phyloP scores from a whole-genome alignment of 1,284 basidiomycete genomes.

The Cryptococcus sp. region DNA sequence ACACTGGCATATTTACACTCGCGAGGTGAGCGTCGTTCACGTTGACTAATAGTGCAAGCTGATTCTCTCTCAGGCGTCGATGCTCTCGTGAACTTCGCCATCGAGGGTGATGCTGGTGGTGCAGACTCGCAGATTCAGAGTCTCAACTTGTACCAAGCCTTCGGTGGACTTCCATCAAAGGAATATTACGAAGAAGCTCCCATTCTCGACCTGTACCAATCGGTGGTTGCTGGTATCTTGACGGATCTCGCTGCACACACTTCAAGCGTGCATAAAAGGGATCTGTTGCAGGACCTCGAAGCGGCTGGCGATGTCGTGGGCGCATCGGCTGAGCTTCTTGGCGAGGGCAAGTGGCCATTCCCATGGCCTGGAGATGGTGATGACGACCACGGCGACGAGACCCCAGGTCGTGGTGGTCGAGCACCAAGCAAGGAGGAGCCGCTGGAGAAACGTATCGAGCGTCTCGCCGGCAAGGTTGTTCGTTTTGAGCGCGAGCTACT shows the following conservation, averaged over 20 bases:
- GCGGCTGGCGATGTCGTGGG: slow-evolving; percentile 27
- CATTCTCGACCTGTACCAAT: slow-evolving; percentile 69
- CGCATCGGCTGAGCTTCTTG: slow-evolving; percentile 18
- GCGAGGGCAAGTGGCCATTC: slow-evolving; percentile 67
- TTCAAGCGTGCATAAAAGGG: slow-evolving; percentile 11
- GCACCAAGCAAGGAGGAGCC: slow-evolving; percentile 34
- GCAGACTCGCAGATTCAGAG: slow-evolving; percentile 85
- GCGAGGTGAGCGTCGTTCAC: slow-evolving; percentile 58
- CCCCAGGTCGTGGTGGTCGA: slow-evolving; percentile 20
- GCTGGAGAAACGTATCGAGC: slow-evolving; percentile 56
- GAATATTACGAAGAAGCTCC: slow-evolving; percentile 86
- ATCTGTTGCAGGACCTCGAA: slow-evolving; percentile 9
- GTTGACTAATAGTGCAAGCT: not conserved
- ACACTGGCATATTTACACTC: slow-evolving; percentile 85
- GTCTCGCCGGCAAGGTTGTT: slow-evolving; percentile 73
- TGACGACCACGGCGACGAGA: slow-evolving; percentile 27
- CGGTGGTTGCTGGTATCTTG: slow-evolving; percentile 70
- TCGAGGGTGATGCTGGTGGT: slow-evolving; percentile 83
- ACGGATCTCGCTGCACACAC: slow-evolving; percentile 57
- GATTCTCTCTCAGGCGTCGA: slow-evolving; percentile 62
- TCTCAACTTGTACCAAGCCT: slow-evolving; percentile 81
- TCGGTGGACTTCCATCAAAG: slow-evolving; percentile 85
- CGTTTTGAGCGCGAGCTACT: slow-evolving; percentile 81
- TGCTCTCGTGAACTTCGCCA: slow-evolving; percentile 71
- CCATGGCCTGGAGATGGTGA: slow-evolving; percentile 61